Conservation (phyloP, 805 yeast genomes). For the Kodamaea nitidulidarum region DNA sequence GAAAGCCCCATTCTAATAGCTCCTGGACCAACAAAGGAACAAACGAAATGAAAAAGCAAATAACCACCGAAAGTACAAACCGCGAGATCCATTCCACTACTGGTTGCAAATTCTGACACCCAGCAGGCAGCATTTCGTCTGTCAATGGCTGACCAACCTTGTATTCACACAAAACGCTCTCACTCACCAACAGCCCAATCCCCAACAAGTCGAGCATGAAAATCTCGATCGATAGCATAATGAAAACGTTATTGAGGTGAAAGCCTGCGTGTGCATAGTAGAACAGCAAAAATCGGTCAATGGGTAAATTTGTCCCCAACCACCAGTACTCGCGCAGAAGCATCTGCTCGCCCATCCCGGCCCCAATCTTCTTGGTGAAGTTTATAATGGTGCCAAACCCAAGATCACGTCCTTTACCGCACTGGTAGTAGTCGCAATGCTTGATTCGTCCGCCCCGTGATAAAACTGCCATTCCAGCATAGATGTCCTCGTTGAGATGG, state of each 20-base stretch:
- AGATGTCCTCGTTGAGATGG: slow-evolving; percentile 91
- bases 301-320: slow-evolving; percentile 82
- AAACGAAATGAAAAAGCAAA: slow-evolving; percentile 89
- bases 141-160: slow-evolving; percentile 66
- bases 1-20: slow-evolving; percentile 75
- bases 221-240: slow-evolving; percentile 79
- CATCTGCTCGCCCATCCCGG: slow-evolving; percentile 98
- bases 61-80: slow-evolving; percentile 83
- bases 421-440: slow-evolving; percentile 93
- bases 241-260: slow-evolving; percentile 86
- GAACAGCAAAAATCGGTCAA: slow-evolving; percentile 86
- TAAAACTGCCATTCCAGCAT: slow-evolving; percentile 90
- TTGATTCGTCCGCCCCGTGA: slow-evolving; percentile 90
- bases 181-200: slow-evolving; percentile 73
- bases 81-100: slow-evolving; percentile 87
- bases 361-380: slow-evolving; percentile 93
- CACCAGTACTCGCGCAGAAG: slow-evolving; percentile 88
- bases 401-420: slow-evolving; percentile 94
- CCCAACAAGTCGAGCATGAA: slow-evolving; percentile 78
- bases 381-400: slow-evolving; percentile 91
- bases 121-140: slow-evolving; percentile 69
- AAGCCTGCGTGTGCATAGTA: slow-evolving; percentile 97
- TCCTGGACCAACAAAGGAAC: slow-evolving; percentile 87
- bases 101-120: slow-evolving; percentile 83
- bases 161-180: slow-evolving; percentile 64